Conservation (phyloP, 73 alveolate species). For the Paraurostyla sp. region DNA sequence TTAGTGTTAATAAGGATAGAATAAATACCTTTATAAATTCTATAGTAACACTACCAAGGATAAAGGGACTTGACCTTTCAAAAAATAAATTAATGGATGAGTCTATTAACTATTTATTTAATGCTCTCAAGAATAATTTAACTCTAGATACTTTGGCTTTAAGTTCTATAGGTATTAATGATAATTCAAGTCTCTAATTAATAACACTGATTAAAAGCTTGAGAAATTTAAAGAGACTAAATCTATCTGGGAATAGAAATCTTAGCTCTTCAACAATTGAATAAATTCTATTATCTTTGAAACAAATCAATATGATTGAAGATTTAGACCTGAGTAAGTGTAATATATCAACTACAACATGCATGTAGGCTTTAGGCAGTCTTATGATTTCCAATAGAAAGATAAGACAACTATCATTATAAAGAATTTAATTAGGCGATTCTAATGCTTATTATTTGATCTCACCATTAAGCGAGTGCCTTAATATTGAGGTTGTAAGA, state of each 20-base stretch:
- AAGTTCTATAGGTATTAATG: not conserved
- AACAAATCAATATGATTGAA: not conserved
- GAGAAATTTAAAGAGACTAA: not conserved
- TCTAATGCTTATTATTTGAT: conserved; percentile 7
- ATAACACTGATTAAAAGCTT: not conserved
- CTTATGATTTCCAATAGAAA: conserved; percentile 9
- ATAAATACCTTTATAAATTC: not conserved
- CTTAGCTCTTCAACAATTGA: not conserved
- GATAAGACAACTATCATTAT: not conserved
- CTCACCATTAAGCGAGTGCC: not conserved
- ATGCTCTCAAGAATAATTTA: not conserved
- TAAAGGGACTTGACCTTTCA: conserved; percentile 10
- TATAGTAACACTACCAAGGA: not conserved
- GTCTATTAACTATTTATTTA: not conserved
- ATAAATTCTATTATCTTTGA: not conserved
- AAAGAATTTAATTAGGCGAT: not conserved
- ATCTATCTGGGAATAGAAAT: not conserved
- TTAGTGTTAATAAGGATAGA: not conserved
- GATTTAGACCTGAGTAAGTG: conserved; percentile 47
- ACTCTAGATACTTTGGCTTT: not conserved
- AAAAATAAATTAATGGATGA: conserved; percentile 13
- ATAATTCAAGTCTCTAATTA: not conserved
- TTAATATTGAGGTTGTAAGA: conserved; percentile 16
- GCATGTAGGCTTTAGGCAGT: conserved; percentile 2
- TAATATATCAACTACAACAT: not conserved